phyloP scores from a whole-genome alignment of 176 grass and related monocot species.

The Carex pumila region DNA sequence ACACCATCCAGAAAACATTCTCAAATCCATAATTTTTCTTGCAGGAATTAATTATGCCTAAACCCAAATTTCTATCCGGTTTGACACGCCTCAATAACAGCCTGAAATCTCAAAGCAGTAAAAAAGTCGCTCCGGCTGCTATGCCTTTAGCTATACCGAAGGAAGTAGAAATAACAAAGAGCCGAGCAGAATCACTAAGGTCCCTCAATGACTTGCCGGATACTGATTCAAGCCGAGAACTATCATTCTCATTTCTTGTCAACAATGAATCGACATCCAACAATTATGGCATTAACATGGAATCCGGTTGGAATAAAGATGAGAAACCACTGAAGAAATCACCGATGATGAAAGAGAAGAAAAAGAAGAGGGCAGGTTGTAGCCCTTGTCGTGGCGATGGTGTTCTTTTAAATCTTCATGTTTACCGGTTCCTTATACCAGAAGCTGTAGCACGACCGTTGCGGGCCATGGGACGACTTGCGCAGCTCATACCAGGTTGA shows the following conservation, averaged over 20 bases:
- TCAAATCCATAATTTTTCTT: background rate
- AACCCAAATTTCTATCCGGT: background rate
- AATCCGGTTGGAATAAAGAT: background rate
- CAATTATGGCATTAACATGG: background rate
- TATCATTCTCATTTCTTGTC: slow-evolving; percentile 24
- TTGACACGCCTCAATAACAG: background rate
- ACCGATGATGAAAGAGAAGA: background rate
- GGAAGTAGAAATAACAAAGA: slow-evolving; percentile 5
- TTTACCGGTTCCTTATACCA: background rate
- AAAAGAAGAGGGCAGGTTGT: background rate
- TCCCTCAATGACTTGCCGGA: slow-evolving; percentile 6
- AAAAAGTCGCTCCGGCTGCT: background rate
- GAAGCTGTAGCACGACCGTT: background rate
- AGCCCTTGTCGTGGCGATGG: background rate
- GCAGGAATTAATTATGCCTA: background rate
- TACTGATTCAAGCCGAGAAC: slow-evolving; percentile 9
- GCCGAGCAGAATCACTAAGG: slow-evolving; percentile 4
- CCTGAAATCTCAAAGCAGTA: background rate
- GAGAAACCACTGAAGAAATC: background rate
- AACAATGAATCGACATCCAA: background rate
- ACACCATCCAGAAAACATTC: background rate
- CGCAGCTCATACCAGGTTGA: background rate
- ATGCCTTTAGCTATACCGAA: background rate
- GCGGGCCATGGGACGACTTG: background rate
- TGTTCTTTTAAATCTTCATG: background rate